These are phyloP conservation scores for Cercophora scortea DNA, from an alignment of 495 filamentous ascomycete genomes.

Conservation along the genomic window DNA sequence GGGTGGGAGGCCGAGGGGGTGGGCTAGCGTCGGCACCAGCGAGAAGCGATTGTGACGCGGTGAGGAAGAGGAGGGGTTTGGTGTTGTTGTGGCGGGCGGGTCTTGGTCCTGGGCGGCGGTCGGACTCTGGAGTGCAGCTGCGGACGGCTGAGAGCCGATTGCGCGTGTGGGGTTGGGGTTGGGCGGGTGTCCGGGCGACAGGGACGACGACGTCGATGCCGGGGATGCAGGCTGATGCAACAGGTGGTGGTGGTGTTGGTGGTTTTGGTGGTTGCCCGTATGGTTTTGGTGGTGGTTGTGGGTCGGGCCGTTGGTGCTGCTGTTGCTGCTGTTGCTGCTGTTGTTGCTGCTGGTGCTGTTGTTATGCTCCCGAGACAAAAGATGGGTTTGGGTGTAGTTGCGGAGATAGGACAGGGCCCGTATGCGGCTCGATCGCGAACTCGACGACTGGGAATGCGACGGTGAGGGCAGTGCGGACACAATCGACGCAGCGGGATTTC, in stretches of 20 bases:
- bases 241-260: not conserved
- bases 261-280: not conserved
- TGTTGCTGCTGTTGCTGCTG: constrained; percentile 6
- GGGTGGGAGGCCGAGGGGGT: constrained; percentile 12
- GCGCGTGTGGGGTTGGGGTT: not conserved
- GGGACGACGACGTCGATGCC: not conserved
- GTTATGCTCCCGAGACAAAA: constrained; percentile 41
- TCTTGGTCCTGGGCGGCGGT: constrained; percentile 13
- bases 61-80: constrained; percentile 17
- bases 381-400: constrained; percentile 60
- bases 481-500: constrained; percentile 32
- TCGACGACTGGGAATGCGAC: too few species aligned
- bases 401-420: constrained; percentile 68
- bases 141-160: too few species aligned
- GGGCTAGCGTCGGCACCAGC: constrained; percentile 15
- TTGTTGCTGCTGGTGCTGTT: constrained; percentile 22
- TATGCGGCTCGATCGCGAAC: constrained; percentile 49
- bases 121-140: too few species aligned
- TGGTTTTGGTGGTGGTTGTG: not conserved
- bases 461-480: constrained; percentile 38
- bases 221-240: not conserved
- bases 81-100: constrained; percentile 11
- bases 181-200: not conserved
- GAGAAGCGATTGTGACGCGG: constrained; percentile 19
- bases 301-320: not conserved